Evolutionary conservation across 1,284 basidiomycete genomes (phyloP).

Genomic region (Cryptococcus sp.): DNA sequence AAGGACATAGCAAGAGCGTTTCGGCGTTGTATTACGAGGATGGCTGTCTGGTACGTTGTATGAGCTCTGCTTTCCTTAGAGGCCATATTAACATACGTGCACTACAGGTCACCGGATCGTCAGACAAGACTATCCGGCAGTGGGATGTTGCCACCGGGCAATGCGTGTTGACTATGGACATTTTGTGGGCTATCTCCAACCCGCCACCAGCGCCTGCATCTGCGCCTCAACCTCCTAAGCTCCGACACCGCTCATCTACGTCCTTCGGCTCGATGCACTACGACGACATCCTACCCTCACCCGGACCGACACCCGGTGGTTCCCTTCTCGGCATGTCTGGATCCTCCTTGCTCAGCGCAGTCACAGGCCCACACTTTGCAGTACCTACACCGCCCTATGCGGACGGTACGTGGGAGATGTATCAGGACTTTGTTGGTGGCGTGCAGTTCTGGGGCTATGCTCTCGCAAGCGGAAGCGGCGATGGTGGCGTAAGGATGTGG

Average conservation of each 20-base stretch:
- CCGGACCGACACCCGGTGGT: conserved; percentile 42
- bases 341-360: conserved; percentile 53
- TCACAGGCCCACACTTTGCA: conserved; percentile 66
- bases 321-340: conserved; percentile 41
- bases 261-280: conserved; percentile 55
- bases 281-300: conserved; percentile 51
- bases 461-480: conserved; percentile 91
- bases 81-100: not conserved
- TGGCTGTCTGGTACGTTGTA: conserved; percentile 71
- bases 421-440: conserved; percentile 95
- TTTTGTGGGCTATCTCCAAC: conserved; percentile 98
- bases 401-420: conserved; percentile 90
- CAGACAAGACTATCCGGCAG: conserved; percentile 96
- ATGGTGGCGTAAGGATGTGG: conserved; percentile 98
- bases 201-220: conserved; percentile 59
- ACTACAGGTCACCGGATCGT: conserved; percentile 85
- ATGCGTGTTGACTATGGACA: conserved; percentile 99
- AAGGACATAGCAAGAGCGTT: conserved; percentile 90
- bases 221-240: conserved; percentile 37
- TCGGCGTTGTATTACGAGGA: conserved; percentile 95
- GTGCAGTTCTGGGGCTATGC: conserved; percentile 99
- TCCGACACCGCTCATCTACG: conserved; percentile 46
- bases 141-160: conserved; percentile 98
- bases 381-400: conserved; percentile 82
- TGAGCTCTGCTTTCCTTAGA: not conserved